Conservation (phyloP, 805 yeast species). For the Middelhovenomyces tepae region DNA sequence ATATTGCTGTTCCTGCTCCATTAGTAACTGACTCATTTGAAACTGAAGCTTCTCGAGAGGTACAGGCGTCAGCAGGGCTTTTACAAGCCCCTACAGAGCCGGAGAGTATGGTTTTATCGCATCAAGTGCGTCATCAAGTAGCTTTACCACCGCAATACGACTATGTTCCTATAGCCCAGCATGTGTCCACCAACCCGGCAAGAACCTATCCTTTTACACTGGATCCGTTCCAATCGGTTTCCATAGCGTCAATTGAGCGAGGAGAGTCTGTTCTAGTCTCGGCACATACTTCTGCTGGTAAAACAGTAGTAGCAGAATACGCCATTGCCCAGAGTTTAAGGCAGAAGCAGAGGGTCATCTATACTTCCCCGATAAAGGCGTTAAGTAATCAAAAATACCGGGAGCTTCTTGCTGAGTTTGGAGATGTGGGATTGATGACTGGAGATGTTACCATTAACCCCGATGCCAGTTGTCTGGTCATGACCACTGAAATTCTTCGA, state of each 20-base stretch:
- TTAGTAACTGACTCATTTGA: constrained; percentile 82
- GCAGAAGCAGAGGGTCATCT: constrained; percentile 87
- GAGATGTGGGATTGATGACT: constrained; percentile 97
- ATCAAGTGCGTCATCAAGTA: constrained; percentile 96
- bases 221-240: constrained; percentile 97
- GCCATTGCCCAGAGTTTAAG: constrained; percentile 93
- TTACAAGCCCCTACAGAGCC: constrained; percentile 33
- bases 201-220: constrained; percentile 84
- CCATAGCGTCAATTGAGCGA: constrained; percentile 92
- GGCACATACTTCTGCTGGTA: constrained; percentile 97
- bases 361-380: constrained; percentile 93
- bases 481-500: constrained; percentile 97
- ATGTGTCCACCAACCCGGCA: constrained; percentile 69
- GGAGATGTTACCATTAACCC: constrained; percentile 99
- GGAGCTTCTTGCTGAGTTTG: constrained; percentile 85
- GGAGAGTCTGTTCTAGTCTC: constrained; percentile 91
- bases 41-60: constrained; percentile 83
- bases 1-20: constrained; percentile 31
- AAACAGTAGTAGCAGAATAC: constrained; percentile 94
- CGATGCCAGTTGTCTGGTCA: constrained; percentile 94
- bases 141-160: constrained; percentile 90
- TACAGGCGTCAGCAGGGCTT: constrained; percentile 71
- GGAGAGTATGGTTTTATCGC: constrained; percentile 60
- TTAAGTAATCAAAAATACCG: constrained; percentile 90
- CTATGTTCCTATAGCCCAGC: constrained; percentile 81